Percentiles rank a stretch among this genome's conserved stretches.
Conservation (phyloP, 2,329 filamentous ascomycete genomes). For the Paraphoma sp. region DNA sequence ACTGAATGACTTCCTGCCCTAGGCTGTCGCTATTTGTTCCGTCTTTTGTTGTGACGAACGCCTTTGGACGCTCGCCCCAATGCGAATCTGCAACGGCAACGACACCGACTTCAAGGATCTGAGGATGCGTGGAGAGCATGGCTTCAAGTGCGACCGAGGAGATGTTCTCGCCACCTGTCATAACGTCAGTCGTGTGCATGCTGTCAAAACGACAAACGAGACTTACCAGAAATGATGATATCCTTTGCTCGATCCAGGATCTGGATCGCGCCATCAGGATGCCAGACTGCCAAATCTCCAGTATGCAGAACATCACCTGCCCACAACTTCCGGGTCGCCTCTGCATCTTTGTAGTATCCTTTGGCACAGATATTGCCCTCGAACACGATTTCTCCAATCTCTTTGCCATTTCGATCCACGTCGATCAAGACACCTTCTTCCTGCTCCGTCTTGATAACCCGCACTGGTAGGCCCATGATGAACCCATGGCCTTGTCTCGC, state of each 20-base stretch:
- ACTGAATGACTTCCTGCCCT: conserved; percentile 77
- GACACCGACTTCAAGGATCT: conserved; percentile 89
- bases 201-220: background rate
- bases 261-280: conserved; percentile 87
- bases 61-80: conserved; percentile 97
- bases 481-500: conserved; percentile 93
- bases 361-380: conserved; percentile 89
- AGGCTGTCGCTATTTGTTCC: conserved; percentile 59
- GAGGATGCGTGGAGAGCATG: conserved; percentile 86
- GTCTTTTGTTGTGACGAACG: conserved; percentile 81
- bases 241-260: conserved; percentile 95
- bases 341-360: conserved; percentile 89
- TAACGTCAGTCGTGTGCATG: background rate
- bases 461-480: conserved; percentile 78
- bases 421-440: conserved; percentile 71
- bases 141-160: conserved; percentile 90
- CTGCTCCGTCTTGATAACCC: conserved; percentile 81
- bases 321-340: conserved; percentile 86
- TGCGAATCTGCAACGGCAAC: conserved; percentile 86
- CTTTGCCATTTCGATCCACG: conserved; percentile 72
- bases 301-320: conserved; percentile 85
- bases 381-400: conserved; percentile 87
- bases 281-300: conserved; percentile 92
- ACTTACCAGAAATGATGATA: conserved; percentile 90
- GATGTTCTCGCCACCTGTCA: conserved; percentile 89